Evolutionary conservation across 176 grass and related monocot genomes (phyloP).

Genomic region (Musa schizocarpa): DNA sequence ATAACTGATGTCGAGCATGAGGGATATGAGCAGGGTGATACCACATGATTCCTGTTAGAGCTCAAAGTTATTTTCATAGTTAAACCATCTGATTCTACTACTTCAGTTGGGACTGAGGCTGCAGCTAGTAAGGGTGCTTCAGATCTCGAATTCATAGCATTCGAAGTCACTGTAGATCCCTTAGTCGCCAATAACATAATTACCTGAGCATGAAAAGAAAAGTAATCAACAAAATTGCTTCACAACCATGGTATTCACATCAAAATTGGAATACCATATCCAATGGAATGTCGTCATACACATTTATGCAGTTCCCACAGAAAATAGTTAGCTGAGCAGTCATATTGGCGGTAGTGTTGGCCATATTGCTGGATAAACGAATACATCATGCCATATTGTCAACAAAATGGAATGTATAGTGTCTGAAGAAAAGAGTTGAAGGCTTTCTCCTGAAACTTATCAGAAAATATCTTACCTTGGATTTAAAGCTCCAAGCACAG

Average conservation of each 20-base stretch:
- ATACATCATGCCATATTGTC: slow-evolving; percentile 4
- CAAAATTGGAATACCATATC: slow-evolving; percentile 44
- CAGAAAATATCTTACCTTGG: too few relatives aligned
- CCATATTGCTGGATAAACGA: slow-evolving; percentile 35
- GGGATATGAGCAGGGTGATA: slow-evolving; percentile 21
- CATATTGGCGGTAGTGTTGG: slow-evolving; percentile 15
- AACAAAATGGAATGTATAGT: too few relatives aligned
- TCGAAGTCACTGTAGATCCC: slow-evolving; percentile 35
- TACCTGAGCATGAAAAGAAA: slow-evolving; percentile 48
- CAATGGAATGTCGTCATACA: slow-evolving; percentile 55
- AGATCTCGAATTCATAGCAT: slow-evolving; percentile 19
- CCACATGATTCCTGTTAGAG: slow-evolving; percentile 26
- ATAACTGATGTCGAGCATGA: slow-evolving; percentile 35
- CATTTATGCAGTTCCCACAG: slow-evolving; percentile 60
- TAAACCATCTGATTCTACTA: slow-evolving; percentile 21
- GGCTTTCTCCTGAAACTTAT: too few relatives aligned
- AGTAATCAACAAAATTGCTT: neutral
- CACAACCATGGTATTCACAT: neutral
- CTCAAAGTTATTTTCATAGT: slow-evolving; percentile 26
- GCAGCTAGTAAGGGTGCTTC: slow-evolving; percentile 23
- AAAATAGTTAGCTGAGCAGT: slow-evolving; percentile 68
- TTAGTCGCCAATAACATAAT: slow-evolving; percentile 74
- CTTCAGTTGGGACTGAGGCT: slow-evolving; percentile 29
- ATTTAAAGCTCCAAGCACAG: too few relatives aligned
- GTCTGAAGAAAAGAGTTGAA: too few relatives aligned